Evolutionary conservation across 352 stramenopile species (phyloP), one percentile per base, ranked within the genome.

Genomic region (Ochromonadaceae sp.): DNA sequence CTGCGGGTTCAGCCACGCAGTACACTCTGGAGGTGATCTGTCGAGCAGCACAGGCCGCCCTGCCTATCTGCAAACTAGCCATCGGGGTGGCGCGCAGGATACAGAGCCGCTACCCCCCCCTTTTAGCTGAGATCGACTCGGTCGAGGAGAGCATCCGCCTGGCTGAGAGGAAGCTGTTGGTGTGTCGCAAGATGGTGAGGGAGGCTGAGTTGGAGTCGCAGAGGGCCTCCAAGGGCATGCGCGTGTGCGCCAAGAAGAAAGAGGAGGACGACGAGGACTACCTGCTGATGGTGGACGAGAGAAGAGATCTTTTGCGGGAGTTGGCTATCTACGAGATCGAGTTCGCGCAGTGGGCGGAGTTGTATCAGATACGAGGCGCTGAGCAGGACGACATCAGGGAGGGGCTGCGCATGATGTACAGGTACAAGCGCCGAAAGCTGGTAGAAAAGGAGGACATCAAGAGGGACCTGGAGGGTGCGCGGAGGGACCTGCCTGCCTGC

Each of bases 261-360:
- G 66, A 41, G n/a, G n/a, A 53, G 22, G 68, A 73, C 44, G 68
- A 73, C 53, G 68, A 73, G 63, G 55, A 55, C 34, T 66, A 72
- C 53, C 39, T 59, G 39, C 22, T 72, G 10, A 65, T 58, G 20
- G 68, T 72, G 38, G 68, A 72, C 46, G 59, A 73, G 44, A 41
- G 66, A 48, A 48, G 68, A 17, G 65, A 49, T 25, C 53, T 73
- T 12, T 59, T 59, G 34, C 41, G 59, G 31, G 56, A 73, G 28
- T 36, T 72, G 10, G 35, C 53, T 38, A 67, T 66, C 2, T 25
- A 68, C 1, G 68, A 73, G 30, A 57, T 73, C 28, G 68, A 73
- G 46, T 73, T 66, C 46, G 30, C 55, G 20, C 68, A 73, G 46
- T 73, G 68, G 68, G 66, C 65, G 43, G 36, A 57, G n/a, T 44